A percentile compares a stretch with the other conserved stretches of the same genome.
Conservation (phyloP, 2,329 filamentous ascomycete genomes). For the Penicillium sp. region DNA sequence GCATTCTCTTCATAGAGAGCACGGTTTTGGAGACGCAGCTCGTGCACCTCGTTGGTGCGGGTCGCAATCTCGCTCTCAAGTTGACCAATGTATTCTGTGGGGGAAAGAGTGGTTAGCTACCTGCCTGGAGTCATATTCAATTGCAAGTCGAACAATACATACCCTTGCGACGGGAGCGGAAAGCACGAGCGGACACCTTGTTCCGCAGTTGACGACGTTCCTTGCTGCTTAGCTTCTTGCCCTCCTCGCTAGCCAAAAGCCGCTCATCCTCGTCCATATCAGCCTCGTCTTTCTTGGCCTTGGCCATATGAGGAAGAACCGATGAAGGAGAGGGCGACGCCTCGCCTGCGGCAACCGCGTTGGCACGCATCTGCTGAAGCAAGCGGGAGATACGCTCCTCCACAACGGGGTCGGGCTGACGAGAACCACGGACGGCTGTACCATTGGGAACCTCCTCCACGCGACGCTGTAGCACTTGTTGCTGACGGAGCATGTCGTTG, state of each 20-base stretch:
- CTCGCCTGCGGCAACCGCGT: constrained; percentile 62
- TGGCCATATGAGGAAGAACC: constrained; percentile 68
- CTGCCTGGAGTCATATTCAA: neutral
- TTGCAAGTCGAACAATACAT: constrained; percentile 42
- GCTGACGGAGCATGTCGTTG: constrained; percentile 62
- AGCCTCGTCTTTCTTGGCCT: constrained; percentile 88
- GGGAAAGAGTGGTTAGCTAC: constrained; percentile 11
- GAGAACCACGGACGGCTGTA: constrained; percentile 39
- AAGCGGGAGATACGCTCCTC: constrained; percentile 95
- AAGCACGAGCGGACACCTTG: constrained; percentile 96
- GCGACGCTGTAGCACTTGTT: constrained; percentile 53
- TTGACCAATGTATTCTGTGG: constrained; percentile 91
- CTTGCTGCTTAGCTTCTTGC: constrained; percentile 98
- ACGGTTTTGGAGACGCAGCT: constrained; percentile 78
- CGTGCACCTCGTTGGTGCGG: constrained; percentile 81
- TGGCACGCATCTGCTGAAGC: constrained; percentile 85
- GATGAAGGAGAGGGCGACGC: constrained; percentile 45
- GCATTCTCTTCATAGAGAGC: constrained; percentile 84
- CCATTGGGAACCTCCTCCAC: constrained; percentile 34
- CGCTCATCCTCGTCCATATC: constrained; percentile 99
- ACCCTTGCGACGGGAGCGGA: constrained; percentile 98
- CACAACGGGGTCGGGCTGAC: constrained; percentile 66
- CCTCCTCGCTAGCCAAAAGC: constrained; percentile 91
- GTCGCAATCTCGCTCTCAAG: constrained; percentile 85
- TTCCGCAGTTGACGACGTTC: constrained; percentile 96